These are phyloP conservation scores for Yamadazyma olivae DNA, from an alignment of 805 yeast genomes.

Conservation along the genomic window DNA sequence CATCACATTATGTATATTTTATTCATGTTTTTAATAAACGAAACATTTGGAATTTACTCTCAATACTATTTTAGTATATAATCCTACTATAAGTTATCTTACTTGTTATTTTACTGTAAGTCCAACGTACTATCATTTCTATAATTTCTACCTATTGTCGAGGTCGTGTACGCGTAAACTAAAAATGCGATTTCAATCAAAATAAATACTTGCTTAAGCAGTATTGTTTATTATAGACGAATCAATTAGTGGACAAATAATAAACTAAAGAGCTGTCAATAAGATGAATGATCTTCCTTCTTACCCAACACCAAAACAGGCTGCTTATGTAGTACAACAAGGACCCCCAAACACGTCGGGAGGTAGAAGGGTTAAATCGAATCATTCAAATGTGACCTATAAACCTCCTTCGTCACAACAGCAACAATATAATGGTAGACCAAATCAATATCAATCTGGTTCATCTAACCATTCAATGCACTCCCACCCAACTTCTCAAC, in stretches of 20 bases:
- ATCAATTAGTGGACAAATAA: too few relatives aligned
- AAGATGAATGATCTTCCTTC: conserved; percentile 38
- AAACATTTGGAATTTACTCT: conserved; percentile 10
- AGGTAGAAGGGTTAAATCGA: conserved; percentile 9
- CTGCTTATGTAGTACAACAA: conserved; percentile 22
- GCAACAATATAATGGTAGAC: conserved; percentile 3
- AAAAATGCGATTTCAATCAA: too few relatives aligned
- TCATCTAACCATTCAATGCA: conserved; percentile 9
- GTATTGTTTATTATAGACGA: too few relatives aligned
- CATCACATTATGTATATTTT: conserved; percentile 12
- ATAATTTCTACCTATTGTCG: too few relatives aligned
- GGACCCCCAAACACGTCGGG: conserved; percentile 12
- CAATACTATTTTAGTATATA: too few relatives aligned
- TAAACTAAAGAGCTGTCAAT: too few relatives aligned
- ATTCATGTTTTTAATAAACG: conserved; percentile 17
- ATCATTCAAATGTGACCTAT: conserved; percentile 10
- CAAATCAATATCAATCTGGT: not conserved
- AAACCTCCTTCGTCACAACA: conserved; percentile 15
- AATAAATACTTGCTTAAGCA: too few relatives aligned
- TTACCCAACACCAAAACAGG: conserved; percentile 47
- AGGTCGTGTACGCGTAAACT: too few relatives aligned
- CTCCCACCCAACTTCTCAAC: conserved; percentile 2
- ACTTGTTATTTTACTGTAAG: too few relatives aligned
- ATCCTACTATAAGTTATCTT: too few relatives aligned
- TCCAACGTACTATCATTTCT: too few relatives aligned